Percentiles rank a stretch among this genome's conserved stretches.
Evolutionary conservation across 257 asterid genomes (phyloP).

Genomic region (Ajuga chamaepitys): DNA sequence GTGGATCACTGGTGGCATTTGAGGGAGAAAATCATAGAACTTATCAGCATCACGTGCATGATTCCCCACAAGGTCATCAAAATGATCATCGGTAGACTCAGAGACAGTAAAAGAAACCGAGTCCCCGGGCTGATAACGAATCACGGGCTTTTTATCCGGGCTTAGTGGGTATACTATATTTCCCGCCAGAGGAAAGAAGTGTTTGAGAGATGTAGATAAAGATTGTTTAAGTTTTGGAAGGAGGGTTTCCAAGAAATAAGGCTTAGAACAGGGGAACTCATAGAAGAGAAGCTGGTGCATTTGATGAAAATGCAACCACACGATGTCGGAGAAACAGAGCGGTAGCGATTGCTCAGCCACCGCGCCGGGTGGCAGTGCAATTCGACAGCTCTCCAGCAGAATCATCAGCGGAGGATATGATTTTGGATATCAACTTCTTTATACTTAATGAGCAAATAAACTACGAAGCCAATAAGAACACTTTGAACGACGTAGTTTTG

Average conservation of each 20-base stretch:
- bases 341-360: constrained; percentile 30
- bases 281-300: constrained; percentile 38
- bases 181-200: constrained; percentile 40
- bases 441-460: no score
- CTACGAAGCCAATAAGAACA: no score
- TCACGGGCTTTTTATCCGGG: constrained; percentile 14
- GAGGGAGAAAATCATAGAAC: constrained; percentile 34
- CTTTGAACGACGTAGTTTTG: no score
- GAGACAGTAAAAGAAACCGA: no score
- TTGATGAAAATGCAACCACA: constrained; percentile 33
- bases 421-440: no score
- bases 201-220: constrained; percentile 35
- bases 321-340: constrained; percentile 31
- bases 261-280: constrained; percentile 1
- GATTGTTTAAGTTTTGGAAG: constrained; percentile 40
- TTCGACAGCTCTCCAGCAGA: constrained; percentile 2
- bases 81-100: no score
- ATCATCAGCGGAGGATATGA: no score
- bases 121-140: constrained; percentile 19
- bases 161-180: constrained; percentile 19
- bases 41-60: no score
- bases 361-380: constrained; percentile 16
- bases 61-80: no score
- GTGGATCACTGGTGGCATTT: constrained; percentile 12
- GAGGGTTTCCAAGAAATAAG: constrained; percentile 22